Evolutionary conservation across 345 rosid genomes (phyloP), one percentile per base, ranked within the genome.

Genomic region (Firmiana major): DNA sequence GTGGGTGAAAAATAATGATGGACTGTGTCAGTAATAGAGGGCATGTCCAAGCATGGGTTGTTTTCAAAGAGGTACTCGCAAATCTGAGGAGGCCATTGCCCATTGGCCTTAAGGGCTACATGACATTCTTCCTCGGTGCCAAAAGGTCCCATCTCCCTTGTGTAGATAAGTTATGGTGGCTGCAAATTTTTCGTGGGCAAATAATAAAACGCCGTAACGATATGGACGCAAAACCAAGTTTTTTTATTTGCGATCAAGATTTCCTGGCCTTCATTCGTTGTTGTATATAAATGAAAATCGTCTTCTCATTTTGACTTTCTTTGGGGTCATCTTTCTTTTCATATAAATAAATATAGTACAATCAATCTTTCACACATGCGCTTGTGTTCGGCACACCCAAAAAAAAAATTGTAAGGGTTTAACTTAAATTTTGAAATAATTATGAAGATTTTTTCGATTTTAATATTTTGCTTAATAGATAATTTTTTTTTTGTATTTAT

Each of bases 21-120:
- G 49, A 46, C 19, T 49, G 48, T 74, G 76, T 65, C 79, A 40
- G 66, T 40, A 63, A n/a, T 51, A 63, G 72, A 73, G 34, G 72
- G 70, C 79, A 67, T 13, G 84, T 83, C 83, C 90, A 87, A 83
- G 10, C 5, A 17, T 8, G 53, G 68, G 82, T 81, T 21, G 77
- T 69, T 87, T 83, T 85, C 87, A 79, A 66, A 48, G 19, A 67
- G 77, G 70, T 71, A 77, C 79, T 83, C 53, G 74, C 58, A 78
- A 73, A 86, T 80, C 87, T 60, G 26, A 38, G 64, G 63, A 76
- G 85, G 69, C 80, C 86, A 31, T 31, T 31, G 34, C 34, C 34
- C 34, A 63, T 79, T 15, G 76, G 45, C 26, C 67, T 66, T 76
- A 40, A 34, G 54, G 17, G 68, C 74, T 77, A 77, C 77, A 45